A percentile compares a stretch with the other conserved stretches of the same genome.
Evolutionary conservation across 352 stramenopile genomes (phyloP).

Genomic region (Globisporangium camurandrum): DNA sequence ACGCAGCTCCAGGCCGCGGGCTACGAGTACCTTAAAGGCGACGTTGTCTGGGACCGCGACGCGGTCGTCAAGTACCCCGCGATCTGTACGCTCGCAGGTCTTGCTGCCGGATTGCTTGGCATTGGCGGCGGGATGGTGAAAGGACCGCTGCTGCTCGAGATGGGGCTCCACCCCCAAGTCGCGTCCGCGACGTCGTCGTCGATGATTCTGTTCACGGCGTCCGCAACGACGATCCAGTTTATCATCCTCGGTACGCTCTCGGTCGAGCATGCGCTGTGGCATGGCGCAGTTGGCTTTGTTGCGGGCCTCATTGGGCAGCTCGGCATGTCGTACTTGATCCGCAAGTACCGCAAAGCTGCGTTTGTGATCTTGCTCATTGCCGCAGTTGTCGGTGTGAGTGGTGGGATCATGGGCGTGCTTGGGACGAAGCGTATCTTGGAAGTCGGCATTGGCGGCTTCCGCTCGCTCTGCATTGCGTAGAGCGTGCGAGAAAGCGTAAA

Average conservation of each 20-base stretch:
- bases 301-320: constrained; percentile 89
- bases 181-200: constrained; percentile 84
- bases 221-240: constrained; percentile 93
- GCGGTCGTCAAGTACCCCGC: constrained; percentile 82
- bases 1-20: constrained; percentile 48
- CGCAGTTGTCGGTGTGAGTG: constrained; percentile 61
- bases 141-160: constrained; percentile 85
- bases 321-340: constrained; percentile 88
- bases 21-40: constrained; percentile 93
- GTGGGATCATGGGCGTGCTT: constrained; percentile 63
- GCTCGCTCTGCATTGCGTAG: constrained; percentile 45
- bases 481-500: no score
- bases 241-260: constrained; percentile 91
- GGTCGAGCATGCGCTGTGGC: constrained; percentile 86
- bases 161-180: constrained; percentile 83
- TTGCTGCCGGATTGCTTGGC: constrained; percentile 69
- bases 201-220: constrained; percentile 94
- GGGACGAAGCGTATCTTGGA: constrained; percentile 43
- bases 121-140: constrained; percentile 91
- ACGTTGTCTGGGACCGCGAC: constrained; percentile 92
- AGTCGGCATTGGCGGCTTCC: constrained; percentile 69
- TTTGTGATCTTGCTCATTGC: constrained; percentile 78
- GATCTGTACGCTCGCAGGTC: constrained; percentile 59
- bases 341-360: constrained; percentile 82
- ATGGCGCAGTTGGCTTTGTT: constrained; percentile 89